Base-by-base conservation (phyloP, 495 filamentous ascomycete species). In the Daldinia caldariorum region DNA sequence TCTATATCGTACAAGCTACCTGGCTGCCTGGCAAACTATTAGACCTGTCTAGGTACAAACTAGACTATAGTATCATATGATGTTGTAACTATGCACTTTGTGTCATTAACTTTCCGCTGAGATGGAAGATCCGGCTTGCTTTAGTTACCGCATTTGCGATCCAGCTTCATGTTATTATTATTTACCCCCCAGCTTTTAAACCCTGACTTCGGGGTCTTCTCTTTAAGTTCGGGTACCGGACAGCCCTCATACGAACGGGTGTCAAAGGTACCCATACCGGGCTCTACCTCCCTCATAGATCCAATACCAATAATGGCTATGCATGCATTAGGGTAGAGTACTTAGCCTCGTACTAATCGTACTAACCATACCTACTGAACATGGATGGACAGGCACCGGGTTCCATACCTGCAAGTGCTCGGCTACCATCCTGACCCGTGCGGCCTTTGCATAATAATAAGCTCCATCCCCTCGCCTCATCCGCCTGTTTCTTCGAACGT, bases 361-460 rank as follows among this genome's bases (percentile, higher is more conserved):
- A 26, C 26, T 26, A 26, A 26, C 26, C 1, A 26, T 26, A 26
- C 26, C 26, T 26, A 26, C 26, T 26, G 3, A 26, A 67, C 63
- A 66, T 62, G 69, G 63, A 66, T 62, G 69, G 63, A 71, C 63
- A 63, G 54, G 58, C 55, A 47, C 57, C 47, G 47, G 57, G 43
- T 53, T 39, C 43, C 50, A 26, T 26, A 26, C 1, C 69, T 72
- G 69, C 61, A 60, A 61, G 60, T 72, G 69, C 65, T 72, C 61
- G 70, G 70, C 60, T 72, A 68, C 66, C 55, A 60, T 72, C 68
- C 70, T 72, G 64, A 65, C 64, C 70, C 61, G 64, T 72, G 70
- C 65, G 56, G 49, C 56, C 60, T 68, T 63, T 68, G 70, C 70
- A 72, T 72, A 68, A 72, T 72, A 68, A 72, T 72, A 68, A 72